Evolutionary conservation across 163 green algal genomes (phyloP), one percentile per base, ranked within the genome.

Genomic region (Chlamydomonas reinhardtii): DNA sequence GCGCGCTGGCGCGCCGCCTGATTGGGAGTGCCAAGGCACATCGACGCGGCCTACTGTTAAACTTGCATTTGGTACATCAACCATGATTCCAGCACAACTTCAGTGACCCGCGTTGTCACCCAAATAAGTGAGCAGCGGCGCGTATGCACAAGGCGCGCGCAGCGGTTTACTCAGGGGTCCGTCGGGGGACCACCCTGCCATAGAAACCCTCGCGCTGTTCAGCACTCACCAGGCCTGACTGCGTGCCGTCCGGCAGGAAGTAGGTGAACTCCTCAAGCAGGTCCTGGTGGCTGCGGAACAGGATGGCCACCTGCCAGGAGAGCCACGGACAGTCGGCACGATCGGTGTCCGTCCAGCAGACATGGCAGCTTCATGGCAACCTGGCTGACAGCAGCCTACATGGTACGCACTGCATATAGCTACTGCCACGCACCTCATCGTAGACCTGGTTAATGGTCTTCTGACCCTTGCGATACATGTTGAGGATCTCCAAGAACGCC

Each of bases 401-500:
- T 19, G 6, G 17, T 19, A 56, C 48, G 9, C 48, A 9, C 11
- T 66, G 61, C 61, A n/a, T 31, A 66, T 22, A 66, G 17, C 61
- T 66, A 22, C 24, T 12, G 17, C 61, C 39, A 14, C 85, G 20
- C 61, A 97, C 96, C 94, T 99, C 97, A 29, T 98, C 93, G 78
- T 99, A 99, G 34, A 99, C 98, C 52, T 97, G 92, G 31, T 83
- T 94, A 89, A 99, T 99, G 37, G 92, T 98, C 92, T 99, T 99
- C 91, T 98, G 94, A 22, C 96, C 97, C 92, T 99, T 99, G 62
- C 98, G 92, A 89, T 99, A 99, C 95, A 98, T 97, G 94, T 99
- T 99, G 39, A 99, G 93, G 75, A 99, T 99, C 92, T 99, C 98
- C 89, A 99, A 82, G 90, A 99, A 99, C 0, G 95, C 94, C 90